phyloP scores from a whole-genome alignment of 345 rosid species.

The Angophora floribunda region DNA sequence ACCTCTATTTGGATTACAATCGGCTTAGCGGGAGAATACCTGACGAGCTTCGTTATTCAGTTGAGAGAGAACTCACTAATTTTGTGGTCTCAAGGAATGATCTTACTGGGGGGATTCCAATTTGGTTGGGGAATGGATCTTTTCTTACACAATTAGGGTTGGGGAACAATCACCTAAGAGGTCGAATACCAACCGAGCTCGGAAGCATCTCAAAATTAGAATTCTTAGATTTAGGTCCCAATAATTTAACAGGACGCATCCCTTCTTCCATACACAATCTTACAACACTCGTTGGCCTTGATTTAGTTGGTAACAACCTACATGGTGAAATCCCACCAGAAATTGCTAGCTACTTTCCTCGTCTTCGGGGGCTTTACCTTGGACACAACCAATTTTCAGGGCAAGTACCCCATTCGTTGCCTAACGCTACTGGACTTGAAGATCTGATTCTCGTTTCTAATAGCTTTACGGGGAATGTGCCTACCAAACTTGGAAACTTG shows the following conservation, averaged over 20 bases:
- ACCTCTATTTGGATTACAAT: neutral
- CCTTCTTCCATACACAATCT: neutral
- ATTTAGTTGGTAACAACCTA: no score
- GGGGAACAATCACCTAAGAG: neutral
- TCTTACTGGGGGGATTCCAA: neutral
- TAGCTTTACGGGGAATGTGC: neutral
- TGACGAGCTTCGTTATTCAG: neutral
- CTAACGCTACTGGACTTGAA: neutral
- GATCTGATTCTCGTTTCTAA: rapidly evolving
- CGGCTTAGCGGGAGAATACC: neutral
- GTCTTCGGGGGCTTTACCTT: neutral
- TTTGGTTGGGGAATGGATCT: neutral
- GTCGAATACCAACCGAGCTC: neutral
- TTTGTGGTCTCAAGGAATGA: rapidly evolving
- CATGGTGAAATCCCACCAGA: no score
- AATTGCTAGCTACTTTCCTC: neutral
- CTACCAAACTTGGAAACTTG: neutral
- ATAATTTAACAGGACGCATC: neutral
- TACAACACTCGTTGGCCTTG: no score
- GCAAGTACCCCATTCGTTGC: rapidly evolving
- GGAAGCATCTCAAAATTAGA: neutral
- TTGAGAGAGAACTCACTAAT: neutral
- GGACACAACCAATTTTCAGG: rapidly evolving
- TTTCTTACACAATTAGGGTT: rapidly evolving
- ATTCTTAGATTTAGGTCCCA: rapidly evolving